Base-by-base conservation (phyloP, 2,329 filamentous ascomycete genomes). In the Venturia oleaginea region DNA sequence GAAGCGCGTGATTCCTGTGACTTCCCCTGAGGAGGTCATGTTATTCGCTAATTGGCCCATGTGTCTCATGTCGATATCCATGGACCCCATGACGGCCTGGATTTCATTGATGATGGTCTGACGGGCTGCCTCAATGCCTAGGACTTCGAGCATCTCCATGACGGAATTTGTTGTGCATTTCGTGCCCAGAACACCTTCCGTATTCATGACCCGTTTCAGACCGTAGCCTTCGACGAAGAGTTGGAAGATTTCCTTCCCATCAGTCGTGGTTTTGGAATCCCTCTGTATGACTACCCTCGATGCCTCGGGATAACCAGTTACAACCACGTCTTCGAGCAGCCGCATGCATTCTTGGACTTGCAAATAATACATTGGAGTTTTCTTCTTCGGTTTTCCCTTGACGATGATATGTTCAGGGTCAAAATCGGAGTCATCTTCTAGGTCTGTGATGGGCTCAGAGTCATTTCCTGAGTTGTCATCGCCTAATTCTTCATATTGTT, bases 11-110 rank as follows among this genome's bases (percentile, higher is more conserved):
- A 99, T 99, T 62, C 94, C 94, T 22, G 97, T 83, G 0, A 99
- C 90, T 70, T 97, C 93, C 61, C 94, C 94, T 79, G 97, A 97
- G 83, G 93, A 97, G 0, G 94, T 97, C 94, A 99, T 99, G 63
- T 97, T 92, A 72, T 99, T 94, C 13, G 94, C 93, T 1, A 99
- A 85, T 22, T 99, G 84, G 74, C 97, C 89, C 92, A 99, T 97
- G 78, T 99, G 94, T 64, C 94, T 90, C 55, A 92, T 93, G 76
- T 99, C 94, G 71, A 99, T 97, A 75, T 86, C 87, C 92, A 99
- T 97, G 74, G 88, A 86, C 42, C 85, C 85, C 92, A 97, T 99
- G 72, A 97, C 94, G 62, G 83, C 82, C 63, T 83, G 84, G 71
- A 99, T 97, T 79, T 99, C 94, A 57, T 84, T 80, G 61, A 94